Conservation (phyloP, 495 filamentous ascomycete genomes). For the Neurospora africana region DNA sequence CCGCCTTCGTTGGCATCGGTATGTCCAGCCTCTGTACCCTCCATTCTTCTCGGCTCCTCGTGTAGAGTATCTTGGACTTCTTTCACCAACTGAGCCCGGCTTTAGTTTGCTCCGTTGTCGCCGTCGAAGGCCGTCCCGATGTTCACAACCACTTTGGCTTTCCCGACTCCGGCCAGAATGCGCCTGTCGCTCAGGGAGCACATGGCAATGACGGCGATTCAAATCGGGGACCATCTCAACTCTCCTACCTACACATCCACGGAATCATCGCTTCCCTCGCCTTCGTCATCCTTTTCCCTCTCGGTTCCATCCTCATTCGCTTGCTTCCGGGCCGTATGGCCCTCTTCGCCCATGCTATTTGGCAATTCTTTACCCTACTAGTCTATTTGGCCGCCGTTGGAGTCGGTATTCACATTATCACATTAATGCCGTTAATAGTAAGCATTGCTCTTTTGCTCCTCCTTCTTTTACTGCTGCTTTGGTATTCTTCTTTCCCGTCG, state of each 20-base stretch:
- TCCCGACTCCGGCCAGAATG: neutral
- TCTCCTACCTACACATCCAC: constrained; percentile 24
- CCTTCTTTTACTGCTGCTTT: neutral
- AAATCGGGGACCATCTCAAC: too few species aligned
- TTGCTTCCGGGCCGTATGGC: constrained; percentile 25
- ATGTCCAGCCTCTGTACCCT: neutral
- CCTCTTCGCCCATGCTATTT: constrained; percentile 37
- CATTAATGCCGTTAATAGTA: constrained; percentile 14
- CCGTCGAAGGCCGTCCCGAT: neutral
- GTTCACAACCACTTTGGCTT: neutral
- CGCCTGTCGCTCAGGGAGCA: neutral
- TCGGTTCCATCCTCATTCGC: constrained; percentile 46
- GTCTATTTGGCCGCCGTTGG: constrained; percentile 45
- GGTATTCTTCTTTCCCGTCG: too few species aligned
- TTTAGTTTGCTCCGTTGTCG: neutral
- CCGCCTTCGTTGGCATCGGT: neutral
- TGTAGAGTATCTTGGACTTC: neutral
- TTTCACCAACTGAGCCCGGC: neutral
- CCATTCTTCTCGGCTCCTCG: neutral
- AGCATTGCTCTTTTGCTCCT: neutral
- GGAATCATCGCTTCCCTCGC: constrained; percentile 31
- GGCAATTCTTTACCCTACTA: constrained; percentile 45
- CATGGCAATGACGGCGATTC: neutral
- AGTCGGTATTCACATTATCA: constrained; percentile 46
- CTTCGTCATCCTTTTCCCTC: constrained; percentile 43